Percentiles rank a stretch among this genome's conserved stretches.
These are phyloP conservation scores for Litsea cubeba DNA, from an alignment of 164 flowering plant genomes.

Conservation along the genomic window DNA sequence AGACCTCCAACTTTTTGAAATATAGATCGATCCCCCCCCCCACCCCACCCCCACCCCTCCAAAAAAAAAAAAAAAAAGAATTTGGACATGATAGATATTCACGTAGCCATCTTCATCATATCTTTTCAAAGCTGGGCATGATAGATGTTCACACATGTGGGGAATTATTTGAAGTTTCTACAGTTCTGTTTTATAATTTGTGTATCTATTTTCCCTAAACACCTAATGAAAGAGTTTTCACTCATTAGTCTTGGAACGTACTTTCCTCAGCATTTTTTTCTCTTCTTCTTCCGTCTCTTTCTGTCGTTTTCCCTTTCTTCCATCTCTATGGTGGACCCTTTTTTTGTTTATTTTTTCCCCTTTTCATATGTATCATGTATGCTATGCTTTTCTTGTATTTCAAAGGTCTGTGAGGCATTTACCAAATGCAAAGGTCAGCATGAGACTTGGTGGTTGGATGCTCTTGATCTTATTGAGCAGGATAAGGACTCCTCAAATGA, in stretches of 20 bases:
- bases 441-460: slow-evolving; percentile 77
- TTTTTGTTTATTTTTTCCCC: background rate
- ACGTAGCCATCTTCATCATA: background rate
- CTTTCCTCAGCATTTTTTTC: background rate
- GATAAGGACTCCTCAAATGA: slow-evolving; percentile 44
- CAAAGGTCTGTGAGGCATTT: slow-evolving; percentile 51
- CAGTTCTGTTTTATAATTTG: background rate
- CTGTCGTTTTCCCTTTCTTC: background rate
- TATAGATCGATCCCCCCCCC: too few relatives aligned
- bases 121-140: background rate
- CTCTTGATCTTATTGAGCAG: slow-evolving; percentile 56
- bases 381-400: slow-evolving; percentile 11
- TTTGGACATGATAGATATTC: too few relatives aligned
- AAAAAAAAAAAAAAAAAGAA: too few relatives aligned
- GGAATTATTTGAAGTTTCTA: too few relatives aligned
- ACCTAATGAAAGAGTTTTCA: background rate
- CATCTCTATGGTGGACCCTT: background rate
- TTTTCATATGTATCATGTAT: background rate
- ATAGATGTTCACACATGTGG: background rate
- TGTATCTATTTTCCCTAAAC: too few relatives aligned
- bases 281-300: background rate
- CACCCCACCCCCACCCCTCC: too few relatives aligned
- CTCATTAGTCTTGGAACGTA: background rate
- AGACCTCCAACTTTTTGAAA: too few relatives aligned
- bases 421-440: slow-evolving; percentile 32